Percentiles rank a stretch among this genome's conserved stretches.
phyloP scores from a whole-genome alignment of 2,329 filamentous ascomycete genomes.

The Sarocladium oryzae region DNA sequence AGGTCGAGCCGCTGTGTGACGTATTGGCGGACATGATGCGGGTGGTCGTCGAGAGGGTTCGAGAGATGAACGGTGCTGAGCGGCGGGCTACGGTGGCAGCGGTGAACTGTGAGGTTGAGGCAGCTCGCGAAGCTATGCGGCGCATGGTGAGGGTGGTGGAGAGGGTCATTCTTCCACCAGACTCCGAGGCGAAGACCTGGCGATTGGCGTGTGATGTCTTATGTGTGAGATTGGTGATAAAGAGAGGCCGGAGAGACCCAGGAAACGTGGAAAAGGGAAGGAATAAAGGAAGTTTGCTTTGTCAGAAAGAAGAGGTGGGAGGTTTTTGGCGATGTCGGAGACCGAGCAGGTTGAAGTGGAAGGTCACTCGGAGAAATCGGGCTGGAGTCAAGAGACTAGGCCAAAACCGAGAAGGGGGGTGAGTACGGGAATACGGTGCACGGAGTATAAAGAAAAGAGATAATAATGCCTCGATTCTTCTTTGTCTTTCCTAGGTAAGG shows the following conservation, averaged over 20 bases:
- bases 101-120: background rate
- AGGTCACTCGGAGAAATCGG: constrained; percentile 5
- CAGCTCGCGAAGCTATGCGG: constrained; percentile 2
- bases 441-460: too few relatives aligned
- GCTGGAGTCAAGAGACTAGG: background rate
- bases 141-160: constrained; percentile 6
- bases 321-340: constrained; percentile 1
- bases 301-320: background rate
- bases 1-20: constrained; percentile 20
- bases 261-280: background rate
- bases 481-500: too few relatives aligned
- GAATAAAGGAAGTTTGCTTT: too few relatives aligned
- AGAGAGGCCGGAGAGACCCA: background rate
- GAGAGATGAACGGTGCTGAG: constrained; percentile 18
- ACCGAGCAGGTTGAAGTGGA: constrained; percentile 2
- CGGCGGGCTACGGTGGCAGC: constrained; percentile 2
- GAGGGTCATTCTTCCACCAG: constrained; percentile 1
- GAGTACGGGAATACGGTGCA: too few relatives aligned
- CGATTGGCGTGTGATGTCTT: too few relatives aligned
- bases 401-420: too few relatives aligned
- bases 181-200: too few relatives aligned
- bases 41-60: constrained; percentile 24
- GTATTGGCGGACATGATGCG: constrained; percentile 20
- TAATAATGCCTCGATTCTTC: too few relatives aligned
- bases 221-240: background rate